Conservation (phyloP, 2,329 filamentous ascomycete genomes). For the Ceratocystis eucalypticola region DNA sequence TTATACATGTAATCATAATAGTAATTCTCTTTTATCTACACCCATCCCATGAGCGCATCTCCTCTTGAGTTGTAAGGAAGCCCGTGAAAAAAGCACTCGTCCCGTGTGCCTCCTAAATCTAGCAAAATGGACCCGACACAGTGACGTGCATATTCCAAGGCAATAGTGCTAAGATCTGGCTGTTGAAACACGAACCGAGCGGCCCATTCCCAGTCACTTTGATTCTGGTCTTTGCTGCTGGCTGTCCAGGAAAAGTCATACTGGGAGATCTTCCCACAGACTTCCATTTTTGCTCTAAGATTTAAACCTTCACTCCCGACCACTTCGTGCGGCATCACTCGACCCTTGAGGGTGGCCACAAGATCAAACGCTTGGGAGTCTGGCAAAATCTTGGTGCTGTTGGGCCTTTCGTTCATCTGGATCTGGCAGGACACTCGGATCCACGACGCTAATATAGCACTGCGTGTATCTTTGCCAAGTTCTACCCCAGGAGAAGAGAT, state of each 20-base stretch:
- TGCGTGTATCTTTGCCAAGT: slow-evolving; percentile 15
- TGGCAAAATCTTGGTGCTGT: neutral
- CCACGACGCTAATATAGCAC: slow-evolving; percentile 14
- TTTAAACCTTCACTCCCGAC: slow-evolving; percentile 11
- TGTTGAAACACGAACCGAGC: slow-evolving; percentile 14
- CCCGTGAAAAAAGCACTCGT: slow-evolving; percentile 15
- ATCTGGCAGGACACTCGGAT: slow-evolving; percentile 8
- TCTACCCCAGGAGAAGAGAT: slow-evolving; percentile 12
- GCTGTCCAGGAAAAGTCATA: slow-evolving; percentile 14
- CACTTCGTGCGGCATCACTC: slow-evolving; percentile 9
- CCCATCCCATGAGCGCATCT: slow-evolving; percentile 13
- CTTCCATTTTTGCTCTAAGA: slow-evolving; percentile 14
- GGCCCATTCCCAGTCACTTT: slow-evolving; percentile 14
- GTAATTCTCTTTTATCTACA: neutral
- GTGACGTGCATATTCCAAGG: slow-evolving; percentile 15
- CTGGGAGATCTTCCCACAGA: slow-evolving; percentile 14
- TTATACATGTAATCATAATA: neutral
- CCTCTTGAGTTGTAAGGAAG: slow-evolving; percentile 14
- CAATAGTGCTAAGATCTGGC: slow-evolving; percentile 13
- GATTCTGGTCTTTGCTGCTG: neutral
- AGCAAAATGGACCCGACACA: slow-evolving; percentile 17
- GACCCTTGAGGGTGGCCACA: slow-evolving; percentile 10
- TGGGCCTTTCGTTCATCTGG: slow-evolving; percentile 9
- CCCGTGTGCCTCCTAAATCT: slow-evolving; percentile 13
- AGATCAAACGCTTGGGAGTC: slow-evolving; percentile 5